Evolutionary conservation across 768 basidiomycete species (phyloP).

Genomic region (Russula virescens): DNA sequence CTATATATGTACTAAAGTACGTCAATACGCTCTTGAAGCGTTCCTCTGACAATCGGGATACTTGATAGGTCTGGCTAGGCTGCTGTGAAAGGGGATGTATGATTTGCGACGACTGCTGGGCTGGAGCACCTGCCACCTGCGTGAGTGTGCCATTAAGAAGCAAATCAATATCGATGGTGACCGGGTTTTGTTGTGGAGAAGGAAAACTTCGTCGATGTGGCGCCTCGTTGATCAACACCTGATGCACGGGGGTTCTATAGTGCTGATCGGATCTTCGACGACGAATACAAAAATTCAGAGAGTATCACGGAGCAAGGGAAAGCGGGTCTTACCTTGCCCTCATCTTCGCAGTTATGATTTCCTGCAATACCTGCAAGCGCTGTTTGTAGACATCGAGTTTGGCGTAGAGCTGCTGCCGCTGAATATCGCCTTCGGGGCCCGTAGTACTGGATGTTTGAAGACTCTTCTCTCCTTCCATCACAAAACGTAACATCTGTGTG

Average conservation of each 20-base stretch:
- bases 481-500: background rate
- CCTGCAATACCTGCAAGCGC: background rate
- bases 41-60: constrained; percentile 5
- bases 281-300: background rate
- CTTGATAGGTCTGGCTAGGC: background rate
- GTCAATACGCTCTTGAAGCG: background rate
- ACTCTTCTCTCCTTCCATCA: constrained; percentile 11
- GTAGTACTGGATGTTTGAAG: background rate
- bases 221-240: too few relatives aligned
- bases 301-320: background rate
- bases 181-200: too few relatives aligned
- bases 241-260: too few relatives aligned
- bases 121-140: too few relatives aligned
- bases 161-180: too few relatives aligned
- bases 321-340: background rate
- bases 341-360: background rate
- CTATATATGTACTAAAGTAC: background rate
- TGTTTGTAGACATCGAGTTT: constrained; percentile 6
- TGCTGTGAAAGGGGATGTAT: too few relatives aligned
- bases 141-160: too few relatives aligned
- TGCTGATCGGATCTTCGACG: too few relatives aligned
- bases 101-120: too few relatives aligned
- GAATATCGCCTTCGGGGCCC: background rate
- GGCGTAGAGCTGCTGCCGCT: background rate
- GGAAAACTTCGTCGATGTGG: too few relatives aligned